Conservation (phyloP, 352 stramenopile species). For the Pythium phragmiticola region DNA sequence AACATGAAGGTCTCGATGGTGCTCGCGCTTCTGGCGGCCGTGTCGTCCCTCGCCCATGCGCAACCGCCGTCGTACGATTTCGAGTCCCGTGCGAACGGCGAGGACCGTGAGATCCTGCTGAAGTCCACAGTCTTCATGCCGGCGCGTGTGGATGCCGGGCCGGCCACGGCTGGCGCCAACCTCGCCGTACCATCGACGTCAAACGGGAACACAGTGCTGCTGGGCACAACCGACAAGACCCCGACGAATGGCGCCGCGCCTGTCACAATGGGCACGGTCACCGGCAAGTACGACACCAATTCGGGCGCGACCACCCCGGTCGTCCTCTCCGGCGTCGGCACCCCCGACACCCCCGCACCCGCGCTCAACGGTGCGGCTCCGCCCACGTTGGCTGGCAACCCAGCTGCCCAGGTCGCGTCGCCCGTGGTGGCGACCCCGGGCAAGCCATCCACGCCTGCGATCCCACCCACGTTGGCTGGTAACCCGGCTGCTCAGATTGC, state of each 20-base stretch:
- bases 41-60: slow-evolving; percentile 11
- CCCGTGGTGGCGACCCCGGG: slow-evolving; percentile 3
- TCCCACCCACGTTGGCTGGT: too few relatives aligned
- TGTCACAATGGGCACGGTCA: slow-evolving; percentile 17
- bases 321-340: neutral
- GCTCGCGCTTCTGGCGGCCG: slow-evolving; percentile 14
- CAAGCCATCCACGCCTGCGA: too few relatives aligned
- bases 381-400: neutral
- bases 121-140: slow-evolving; percentile 27
- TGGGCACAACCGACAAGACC: slow-evolving; percentile 6
- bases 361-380: neutral
- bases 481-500: slow-evolving; percentile 8
- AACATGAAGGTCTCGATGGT: slow-evolving; percentile 21
- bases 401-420: slow-evolving; percentile 4
- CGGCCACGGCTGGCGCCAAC: slow-evolving; percentile 8
- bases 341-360: neutral
- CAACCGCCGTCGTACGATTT: slow-evolving; percentile 19
- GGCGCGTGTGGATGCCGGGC: slow-evolving; percentile 16
- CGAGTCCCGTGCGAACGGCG: neutral
- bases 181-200: slow-evolving; percentile 18
- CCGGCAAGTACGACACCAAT: slow-evolving; percentile 13
- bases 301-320: neutral
- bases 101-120: slow-evolving; percentile 19
- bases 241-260: neutral
- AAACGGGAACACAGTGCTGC: slow-evolving; percentile 20